Conservation (phyloP, 192 early-diverging fungal species). For the Coemansia sp. region DNA sequence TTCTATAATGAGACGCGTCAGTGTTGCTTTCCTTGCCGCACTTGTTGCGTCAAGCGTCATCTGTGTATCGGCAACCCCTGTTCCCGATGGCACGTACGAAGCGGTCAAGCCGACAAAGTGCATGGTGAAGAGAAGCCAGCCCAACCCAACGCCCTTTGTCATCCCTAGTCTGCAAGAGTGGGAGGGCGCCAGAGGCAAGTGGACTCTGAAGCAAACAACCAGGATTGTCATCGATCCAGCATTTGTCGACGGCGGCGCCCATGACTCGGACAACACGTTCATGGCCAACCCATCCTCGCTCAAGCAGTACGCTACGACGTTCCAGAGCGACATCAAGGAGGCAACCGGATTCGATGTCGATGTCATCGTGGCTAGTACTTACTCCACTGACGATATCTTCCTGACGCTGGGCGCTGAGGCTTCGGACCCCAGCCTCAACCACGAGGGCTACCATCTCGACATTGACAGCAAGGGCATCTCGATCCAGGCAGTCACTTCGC, state of each 20-base stretch:
- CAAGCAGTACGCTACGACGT: slow-evolving; percentile 31
- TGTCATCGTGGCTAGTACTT: slow-evolving; percentile 28
- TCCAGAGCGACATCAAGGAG: slow-evolving; percentile 40
- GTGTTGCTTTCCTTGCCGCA: slow-evolving; percentile 32
- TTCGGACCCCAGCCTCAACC: slow-evolving; percentile 26
- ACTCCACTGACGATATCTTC: slow-evolving; percentile 33
- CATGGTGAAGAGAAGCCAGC: slow-evolving; percentile 3
- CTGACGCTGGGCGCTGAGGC: slow-evolving; percentile 43
- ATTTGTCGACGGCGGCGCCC: slow-evolving; percentile 31
- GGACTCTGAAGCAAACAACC: slow-evolving; percentile 29
- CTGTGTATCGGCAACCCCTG: slow-evolving; percentile 26
- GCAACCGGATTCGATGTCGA: slow-evolving; percentile 34
- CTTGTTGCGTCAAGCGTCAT: slow-evolving; percentile 25
- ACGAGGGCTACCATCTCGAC: slow-evolving; percentile 44
- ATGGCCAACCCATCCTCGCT: slow-evolving; percentile 45
- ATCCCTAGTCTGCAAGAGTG: slow-evolving; percentile 47
- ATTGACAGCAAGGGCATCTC: slow-evolving; percentile 37
- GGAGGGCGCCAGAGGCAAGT: slow-evolving; percentile 35
- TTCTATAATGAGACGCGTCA: slow-evolving; percentile 28
- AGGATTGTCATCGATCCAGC: slow-evolving; percentile 43
- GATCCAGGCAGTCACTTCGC: slow-evolving; percentile 40
- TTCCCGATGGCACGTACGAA: slow-evolving; percentile 12
- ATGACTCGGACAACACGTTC: slow-evolving; percentile 28
- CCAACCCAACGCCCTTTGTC: slow-evolving; percentile 44
- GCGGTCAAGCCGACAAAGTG: slow-evolving; percentile 8